phyloP scores from a whole-genome alignment of 2,329 filamentous ascomycete species.

The Claviceps spartinae region DNA sequence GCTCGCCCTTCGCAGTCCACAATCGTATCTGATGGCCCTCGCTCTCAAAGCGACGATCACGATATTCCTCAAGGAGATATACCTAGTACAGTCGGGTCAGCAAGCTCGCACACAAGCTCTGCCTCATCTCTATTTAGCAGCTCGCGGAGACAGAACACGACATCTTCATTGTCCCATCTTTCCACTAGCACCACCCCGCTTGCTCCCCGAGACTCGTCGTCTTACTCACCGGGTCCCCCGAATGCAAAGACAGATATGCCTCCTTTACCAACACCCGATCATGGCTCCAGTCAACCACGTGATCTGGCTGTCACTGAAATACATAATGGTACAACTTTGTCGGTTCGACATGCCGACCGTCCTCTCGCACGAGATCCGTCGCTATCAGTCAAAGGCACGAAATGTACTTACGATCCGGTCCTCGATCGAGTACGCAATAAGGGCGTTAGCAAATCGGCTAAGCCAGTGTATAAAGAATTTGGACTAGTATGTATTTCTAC shows the following conservation, averaged over 20 bases:
- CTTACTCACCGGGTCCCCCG: slow-evolving; percentile 32
- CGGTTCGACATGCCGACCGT: slow-evolving; percentile 25
- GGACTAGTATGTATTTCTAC: slow-evolving; percentile 48
- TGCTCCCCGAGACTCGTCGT: slow-evolving; percentile 33
- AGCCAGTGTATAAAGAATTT: slow-evolving; percentile 50
- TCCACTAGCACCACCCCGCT: slow-evolving; percentile 19
- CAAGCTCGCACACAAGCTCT: slow-evolving; percentile 57
- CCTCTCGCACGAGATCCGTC: slow-evolving; percentile 43
- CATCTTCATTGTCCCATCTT: slow-evolving; percentile 28
- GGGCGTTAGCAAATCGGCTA: slow-evolving; percentile 40
- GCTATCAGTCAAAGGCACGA: slow-evolving; percentile 40
- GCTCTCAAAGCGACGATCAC: slow-evolving; percentile 35
- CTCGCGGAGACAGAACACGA: slow-evolving; percentile 26
- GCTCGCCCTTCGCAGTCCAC: slow-evolving; percentile 11
- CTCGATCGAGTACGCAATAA: slow-evolving; percentile 36
- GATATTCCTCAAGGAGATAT: slow-evolving; percentile 51
- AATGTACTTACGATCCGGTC: slow-evolving; percentile 48
- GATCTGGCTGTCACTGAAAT: slow-evolving; percentile 12
- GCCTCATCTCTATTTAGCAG: slow-evolving; percentile 58
- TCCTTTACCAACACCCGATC: slow-evolving; percentile 34
- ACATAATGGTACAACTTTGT: slow-evolving; percentile 21
- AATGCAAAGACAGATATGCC: slow-evolving; percentile 41
- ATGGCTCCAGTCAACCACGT: slow-evolving; percentile 15
- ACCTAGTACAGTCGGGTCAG: slow-evolving; percentile 56
- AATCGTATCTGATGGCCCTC: slow-evolving; percentile 15